A percentile compares a stretch with the other conserved stretches of the same genome.
These are phyloP conservation scores for Puccinia coronata DNA, from an alignment of 1,284 basidiomycete genomes.

Conservation along the genomic window DNA sequence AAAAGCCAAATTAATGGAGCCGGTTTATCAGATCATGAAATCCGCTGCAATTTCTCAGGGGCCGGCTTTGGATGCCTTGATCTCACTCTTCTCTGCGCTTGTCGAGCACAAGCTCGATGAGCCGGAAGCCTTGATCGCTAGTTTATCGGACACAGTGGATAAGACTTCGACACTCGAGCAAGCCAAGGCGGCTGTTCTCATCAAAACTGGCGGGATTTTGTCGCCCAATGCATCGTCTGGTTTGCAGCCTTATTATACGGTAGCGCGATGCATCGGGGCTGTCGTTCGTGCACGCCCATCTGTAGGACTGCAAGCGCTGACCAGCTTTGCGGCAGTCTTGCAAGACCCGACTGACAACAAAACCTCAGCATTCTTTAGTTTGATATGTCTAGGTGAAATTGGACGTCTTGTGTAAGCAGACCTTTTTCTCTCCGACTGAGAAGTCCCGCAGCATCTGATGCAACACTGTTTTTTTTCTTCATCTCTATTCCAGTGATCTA, in stretches of 20 bases:
- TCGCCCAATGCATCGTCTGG: slow-evolving; percentile 52
- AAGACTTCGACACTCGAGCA: slow-evolving; percentile 32
- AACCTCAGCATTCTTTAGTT: slow-evolving; percentile 72
- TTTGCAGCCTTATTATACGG: slow-evolving; percentile 64
- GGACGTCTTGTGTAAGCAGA: slow-evolving; percentile 75
- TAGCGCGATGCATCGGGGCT: slow-evolving; percentile 74
- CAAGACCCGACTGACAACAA: slow-evolving; percentile 70
- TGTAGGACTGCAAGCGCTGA: not conserved
- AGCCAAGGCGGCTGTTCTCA: slow-evolving; percentile 29
- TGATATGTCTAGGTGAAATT: slow-evolving; percentile 84
- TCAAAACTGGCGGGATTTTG: slow-evolving; percentile 20
- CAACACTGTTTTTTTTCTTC: not conserved
- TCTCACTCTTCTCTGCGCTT: slow-evolving; percentile 41
- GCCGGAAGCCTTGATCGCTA: slow-evolving; percentile 30
- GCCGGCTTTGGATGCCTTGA: slow-evolving; percentile 42
- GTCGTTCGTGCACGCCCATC: slow-evolving; percentile 35
- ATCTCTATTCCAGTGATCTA: slow-evolving; percentile 68
- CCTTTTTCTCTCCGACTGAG: not conserved
- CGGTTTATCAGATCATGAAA: slow-evolving; percentile 43
- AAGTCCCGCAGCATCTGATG: not conserved
- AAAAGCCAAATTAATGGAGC: slow-evolving; percentile 59
- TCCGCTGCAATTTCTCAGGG: slow-evolving; percentile 43
- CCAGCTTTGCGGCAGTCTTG: slow-evolving; percentile 41
- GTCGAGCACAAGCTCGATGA: slow-evolving; percentile 33
- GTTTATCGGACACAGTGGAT: slow-evolving; percentile 24